Base-by-base conservation (phyloP, 2,329 filamentous ascomycete genomes). In the Nemania bipapillata region DNA sequence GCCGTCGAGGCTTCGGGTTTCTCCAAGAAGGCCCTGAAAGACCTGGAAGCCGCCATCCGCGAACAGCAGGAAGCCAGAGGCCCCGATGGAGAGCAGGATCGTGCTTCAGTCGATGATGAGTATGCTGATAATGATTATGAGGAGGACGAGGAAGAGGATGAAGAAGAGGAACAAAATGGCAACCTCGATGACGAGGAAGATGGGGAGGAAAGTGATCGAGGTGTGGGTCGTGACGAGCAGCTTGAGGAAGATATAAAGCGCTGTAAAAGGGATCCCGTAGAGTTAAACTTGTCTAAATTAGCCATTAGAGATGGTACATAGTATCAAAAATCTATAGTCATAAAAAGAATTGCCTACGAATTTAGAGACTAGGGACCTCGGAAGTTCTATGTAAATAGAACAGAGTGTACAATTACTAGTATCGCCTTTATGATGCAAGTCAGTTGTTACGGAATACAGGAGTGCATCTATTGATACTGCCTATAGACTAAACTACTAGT, bases 11-110 rank as follows among this genome's bases (percentile, higher is more conserved):
- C 96, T 0, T 97, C 93, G 1, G 96, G 96, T 0, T 98, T 99
- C 80, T 97, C 93, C 22, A 96, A 91, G 84, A 98, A 97, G 83
- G 97, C 97, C 91, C 88, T 93, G 17, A 97, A 96, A 80, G 96
- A 99, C 74, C 83, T 99, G 17, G 96, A 97, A 77, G 87, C 89
- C 9, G 97, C 97, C 72, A 96, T 99, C 82, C 90, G 91, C 74
- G 91, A 92, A 82, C 91, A 94, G 77, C 87, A 90, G 60, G 83
- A 84, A 47, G 70, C 79, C 54, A 78, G 82, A n/a, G 81, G 81
- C 1, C 78, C 80, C 3, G 74, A 79, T 2, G 78, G 78, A 1
- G 79, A 79, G 40, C 80, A 80, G 5, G 79, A 79, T 7, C 79
- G 79, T 0, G 80, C 79, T n/a, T 76, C 78, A 20, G 77, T 75